Evolutionary conservation across 129 eudicot genomes (phyloP), one percentile per base, ranked within the genome.

Genomic region (Artemisia annua): DNA sequence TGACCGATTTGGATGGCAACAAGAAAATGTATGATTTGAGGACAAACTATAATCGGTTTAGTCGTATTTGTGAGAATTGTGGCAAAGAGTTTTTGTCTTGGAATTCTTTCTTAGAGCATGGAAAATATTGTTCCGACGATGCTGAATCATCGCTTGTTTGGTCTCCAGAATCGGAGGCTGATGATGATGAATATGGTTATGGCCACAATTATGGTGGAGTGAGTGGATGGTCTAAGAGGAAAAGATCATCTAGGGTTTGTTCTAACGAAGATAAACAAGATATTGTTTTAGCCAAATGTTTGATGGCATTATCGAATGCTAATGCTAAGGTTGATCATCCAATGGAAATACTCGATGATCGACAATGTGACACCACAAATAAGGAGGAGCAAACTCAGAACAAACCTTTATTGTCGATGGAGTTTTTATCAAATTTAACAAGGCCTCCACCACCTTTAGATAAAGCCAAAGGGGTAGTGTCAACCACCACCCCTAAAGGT

Each of bases 51-150:
- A 89, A 84, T 66, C 72, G 96, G 66, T 39, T 83, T 12, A 84
- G 76, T 24, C 73, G 80, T 30, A 48, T 54, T 62, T 88, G 90
- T 64, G 86, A 80, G 78, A 83, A 88, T 75, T 89, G 92, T 74
- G 96, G 90, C 0, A 83, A 87, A 53, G 96, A 87, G 63, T 89
- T 87, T 28, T 73, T 67, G 16, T 89, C 96, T 0, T 87, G 96
- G 92, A 89, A 89, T 56, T 84, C 96, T 11, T 89, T 89, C 26
- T 71, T 89, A 6, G 88, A 89, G 72, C 96, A 89, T 44, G 90
- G 92, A 2, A 87, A 87, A 70, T 87, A 90, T 66, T 51, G 79
- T 72, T 89, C 82, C 0, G 88, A 81, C 2, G 89, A 86, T 30
- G 89, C 79, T 3, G 92, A 89, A 54, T 53, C 74, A 59, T 84